Evolutionary conservation across 1,284 basidiomycete genomes (phyloP), one percentile per base, ranked within the genome.

Genomic region (Ustilago tritici): DNA sequence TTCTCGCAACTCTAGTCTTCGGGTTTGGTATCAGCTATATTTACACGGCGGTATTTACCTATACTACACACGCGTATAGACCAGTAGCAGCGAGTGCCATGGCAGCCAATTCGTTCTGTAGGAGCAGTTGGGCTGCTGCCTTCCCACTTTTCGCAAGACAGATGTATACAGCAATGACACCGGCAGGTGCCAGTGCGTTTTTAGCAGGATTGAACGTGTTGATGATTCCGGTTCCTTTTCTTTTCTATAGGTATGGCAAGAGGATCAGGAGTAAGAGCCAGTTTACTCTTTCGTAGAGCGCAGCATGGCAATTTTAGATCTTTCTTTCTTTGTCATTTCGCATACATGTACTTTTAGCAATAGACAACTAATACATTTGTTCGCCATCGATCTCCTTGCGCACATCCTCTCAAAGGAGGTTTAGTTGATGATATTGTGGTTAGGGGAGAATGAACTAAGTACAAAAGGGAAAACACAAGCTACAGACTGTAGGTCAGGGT

Each of bases 21-120:
- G 72, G 78, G 1, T 57, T 70, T 17, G 78, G 71, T 3, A 78
- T 81, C 57, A 70, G 63, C 53, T 73, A 70, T 49, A 70, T 78
- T 59, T 81, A 59, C 56, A 70, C 69, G 3, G 40, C 64, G 1
- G 72, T 80, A 1, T 78, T 79, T 23, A 74, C 72, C 10, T 81
- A 80, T 52, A 70, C 74, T 32, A 67, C 66, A 0, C 76, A 80
- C 31, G 69, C 70, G 7, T 80, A 80, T 52, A 36, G 65, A 14
- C 73, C 74, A 0, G 75, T 81, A 2, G 82, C 82, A 7, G 82
- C 80, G 7, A 67, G 59, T 35, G 80, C 78, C 14, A 82, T 82
- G 65, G 69, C 73, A 4, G 80, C 76, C 31, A 80, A 82, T 49
- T 65, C 62, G 43, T 78, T 79, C 50, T 65, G 71, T 23, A 47